phyloP scores from a whole-genome alignment of 768 basidiomycete genomes.

The Tylopilus rubrobrunneus region DNA sequence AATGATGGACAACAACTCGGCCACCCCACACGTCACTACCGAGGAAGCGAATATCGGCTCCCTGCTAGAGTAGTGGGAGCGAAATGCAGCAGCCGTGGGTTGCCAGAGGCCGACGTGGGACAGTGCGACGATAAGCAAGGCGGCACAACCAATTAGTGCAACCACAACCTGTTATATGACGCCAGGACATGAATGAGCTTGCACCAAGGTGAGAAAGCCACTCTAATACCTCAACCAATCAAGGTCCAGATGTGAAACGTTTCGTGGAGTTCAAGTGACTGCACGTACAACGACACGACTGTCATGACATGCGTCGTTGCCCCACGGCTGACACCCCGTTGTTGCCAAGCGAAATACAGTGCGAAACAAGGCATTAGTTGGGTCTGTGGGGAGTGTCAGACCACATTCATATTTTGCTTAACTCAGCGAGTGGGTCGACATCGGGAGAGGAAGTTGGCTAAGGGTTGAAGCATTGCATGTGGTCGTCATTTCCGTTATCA shows the following conservation, averaged over 20 bases:
- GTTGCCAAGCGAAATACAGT: conserved; percentile 2
- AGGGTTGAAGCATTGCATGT: conserved; percentile 8
- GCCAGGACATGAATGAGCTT: not conserved
- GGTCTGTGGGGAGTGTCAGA: not conserved
- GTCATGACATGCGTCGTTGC: not conserved
- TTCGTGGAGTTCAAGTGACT: not conserved
- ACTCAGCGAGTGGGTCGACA: not conserved
- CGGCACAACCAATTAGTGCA: not conserved
- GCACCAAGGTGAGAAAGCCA: not conserved
- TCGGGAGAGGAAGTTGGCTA: not conserved
- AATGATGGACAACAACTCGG: not conserved
- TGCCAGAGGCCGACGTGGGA: not conserved
- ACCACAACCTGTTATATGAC: conserved; percentile 1
- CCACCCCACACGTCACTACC: not conserved
- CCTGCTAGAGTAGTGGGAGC: not conserved
- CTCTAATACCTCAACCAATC: not conserved
- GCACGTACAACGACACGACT: not conserved
- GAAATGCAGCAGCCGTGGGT: not conserved
- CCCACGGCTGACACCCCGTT: not conserved
- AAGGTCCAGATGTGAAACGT: not conserved
- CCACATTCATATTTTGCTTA: not conserved
- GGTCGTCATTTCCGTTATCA: conserved; percentile 29
- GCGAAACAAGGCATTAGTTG: not conserved
- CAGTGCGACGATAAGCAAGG: not conserved
- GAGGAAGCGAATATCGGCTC: not conserved